phyloP scores from a whole-genome alignment of 176 grass and related monocot species.

The Rhipidocladum racemiflorum region DNA sequence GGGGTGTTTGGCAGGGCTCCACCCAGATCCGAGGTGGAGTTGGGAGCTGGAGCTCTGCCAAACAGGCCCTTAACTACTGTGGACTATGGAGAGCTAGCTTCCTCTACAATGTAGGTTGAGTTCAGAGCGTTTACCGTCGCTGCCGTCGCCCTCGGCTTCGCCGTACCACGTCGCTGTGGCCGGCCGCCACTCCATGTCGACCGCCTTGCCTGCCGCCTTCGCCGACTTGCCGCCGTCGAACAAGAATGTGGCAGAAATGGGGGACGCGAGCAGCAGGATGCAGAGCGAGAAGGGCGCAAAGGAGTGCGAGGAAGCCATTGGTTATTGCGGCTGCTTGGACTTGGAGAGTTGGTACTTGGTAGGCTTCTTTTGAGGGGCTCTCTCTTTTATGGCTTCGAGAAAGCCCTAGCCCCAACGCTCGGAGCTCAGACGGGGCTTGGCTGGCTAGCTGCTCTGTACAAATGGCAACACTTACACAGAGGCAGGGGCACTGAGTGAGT shows the following conservation, averaged over 20 bases:
- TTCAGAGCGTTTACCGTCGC: slow-evolving; percentile 56
- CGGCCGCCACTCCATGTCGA: slow-evolving; percentile 76
- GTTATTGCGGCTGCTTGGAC: slow-evolving; percentile 11
- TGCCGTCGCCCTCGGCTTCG: slow-evolving; percentile 83
- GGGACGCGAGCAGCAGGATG: slow-evolving; percentile 8
- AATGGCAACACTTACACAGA: slow-evolving; percentile 37
- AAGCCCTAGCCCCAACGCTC: slow-evolving; percentile 32
- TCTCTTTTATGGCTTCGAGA: slow-evolving; percentile 62
- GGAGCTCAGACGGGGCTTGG: background rate
- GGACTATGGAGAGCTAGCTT: background rate
- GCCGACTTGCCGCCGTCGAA: slow-evolving; percentile 17
- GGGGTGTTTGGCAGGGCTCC: too few relatives aligned
- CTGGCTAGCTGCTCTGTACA: slow-evolving; percentile 6
- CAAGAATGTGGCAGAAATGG: slow-evolving; percentile 21
- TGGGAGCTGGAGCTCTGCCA: too few relatives aligned
- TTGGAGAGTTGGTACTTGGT: slow-evolving; percentile 16
- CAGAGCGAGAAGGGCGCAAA: slow-evolving; percentile 26
- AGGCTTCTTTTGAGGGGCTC: slow-evolving; percentile 28
- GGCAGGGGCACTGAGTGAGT: background rate
- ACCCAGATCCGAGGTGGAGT: too few relatives aligned
- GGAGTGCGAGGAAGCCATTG: slow-evolving; percentile 36
- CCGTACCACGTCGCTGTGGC: slow-evolving; percentile 98
- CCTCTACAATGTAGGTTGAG: background rate
- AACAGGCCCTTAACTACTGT: background rate
- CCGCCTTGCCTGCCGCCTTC: background rate